phyloP scores from a whole-genome alignment of 768 basidiomycete species.

The Agrocybe chaxingu region DNA sequence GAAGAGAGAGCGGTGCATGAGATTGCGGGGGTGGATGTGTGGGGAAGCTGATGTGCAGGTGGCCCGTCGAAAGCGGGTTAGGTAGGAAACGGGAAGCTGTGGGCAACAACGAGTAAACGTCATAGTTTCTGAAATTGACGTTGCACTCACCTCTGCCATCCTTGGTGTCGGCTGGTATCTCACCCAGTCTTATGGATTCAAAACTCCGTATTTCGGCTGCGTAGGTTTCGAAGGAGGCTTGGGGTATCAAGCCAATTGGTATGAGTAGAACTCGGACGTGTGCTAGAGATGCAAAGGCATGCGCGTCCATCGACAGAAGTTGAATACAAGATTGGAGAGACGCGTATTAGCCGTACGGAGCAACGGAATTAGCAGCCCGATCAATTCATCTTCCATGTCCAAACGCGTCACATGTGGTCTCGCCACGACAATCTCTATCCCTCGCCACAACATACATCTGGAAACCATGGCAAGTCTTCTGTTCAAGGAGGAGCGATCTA shows the following conservation, averaged over 20 bases:
- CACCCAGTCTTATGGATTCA: constrained; percentile 70
- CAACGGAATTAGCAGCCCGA: not conserved
- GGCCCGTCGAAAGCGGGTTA: constrained; percentile 67
- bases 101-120: constrained; percentile 3
- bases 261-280: constrained; percentile 83
- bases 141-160: constrained; percentile 64
- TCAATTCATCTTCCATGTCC: not conserved
- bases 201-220: constrained; percentile 71
- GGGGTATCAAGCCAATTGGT: constrained; percentile 77
- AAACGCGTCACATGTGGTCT: not conserved
- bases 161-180: constrained; percentile 77
- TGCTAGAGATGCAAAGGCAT: constrained; percentile 79
- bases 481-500: not conserved
- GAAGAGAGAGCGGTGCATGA: constrained; percentile 64
- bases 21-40: constrained; percentile 72
- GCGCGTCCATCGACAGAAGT: constrained; percentile 52
- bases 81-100: constrained; percentile 79
- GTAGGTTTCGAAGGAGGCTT: constrained; percentile 70
- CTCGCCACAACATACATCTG: constrained; percentile 2
- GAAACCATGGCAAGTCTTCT: constrained; percentile 6
- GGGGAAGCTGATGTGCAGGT: constrained; percentile 77
- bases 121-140: not conserved
- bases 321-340: not conserved
- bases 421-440: not conserved
- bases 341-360: not conserved